Evolutionary conservation across 2,329 filamentous ascomycete genomes (phyloP), one percentile per base, ranked within the genome.

Genomic region (Colletotrichum graminicola): DNA sequence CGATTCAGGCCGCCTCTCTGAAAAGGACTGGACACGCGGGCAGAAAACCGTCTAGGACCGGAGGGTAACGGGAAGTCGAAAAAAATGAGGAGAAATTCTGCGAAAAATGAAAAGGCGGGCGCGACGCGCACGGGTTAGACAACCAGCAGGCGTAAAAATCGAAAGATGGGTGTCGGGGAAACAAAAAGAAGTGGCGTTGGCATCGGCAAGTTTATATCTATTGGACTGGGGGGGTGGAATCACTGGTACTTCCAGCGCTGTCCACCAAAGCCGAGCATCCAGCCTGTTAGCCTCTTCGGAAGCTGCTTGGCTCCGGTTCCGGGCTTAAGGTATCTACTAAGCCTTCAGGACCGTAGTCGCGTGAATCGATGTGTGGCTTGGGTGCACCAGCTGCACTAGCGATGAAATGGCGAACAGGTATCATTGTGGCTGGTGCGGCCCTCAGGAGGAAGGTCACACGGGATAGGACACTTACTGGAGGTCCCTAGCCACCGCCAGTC

Each of bases 201-300:
- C 62, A 69, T 52, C 61, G 62, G 62, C 72, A 73, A 74, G 72
- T 74, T 74, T 73, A 71, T 73, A 73, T 74, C 59, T 72, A 36
- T 49, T 64, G 59, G 60, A 59, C 65, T 49, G 69, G 57, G 65
- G 67, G 68, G 61, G 60, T 52, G 68, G 62, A 68, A 72, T 72
- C 64, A 68, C 59, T 67, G 47, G 68, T 47, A 60, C 69, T 59
- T 49, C 65, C 57, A 63, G 65, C 54, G 43, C 65, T 34, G 61
- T 45, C 66, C 66, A 59, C 49, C 55, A 26, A 55, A 47, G 52
- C 59, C 55, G 23, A 45, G 26, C 49, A 39, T 59, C 39, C 52
- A 61, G 41, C 32, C 18, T 14, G 21, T 45, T 69, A 69, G 54
- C 47, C 29, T 55, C 6, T 26, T 63, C 69, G 69, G 71, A 71